Percentiles rank a stretch among this genome's conserved stretches.
phyloP scores from a whole-genome alignment of 257 asterid genomes.

The Nicotiana benthamiana region DNA sequence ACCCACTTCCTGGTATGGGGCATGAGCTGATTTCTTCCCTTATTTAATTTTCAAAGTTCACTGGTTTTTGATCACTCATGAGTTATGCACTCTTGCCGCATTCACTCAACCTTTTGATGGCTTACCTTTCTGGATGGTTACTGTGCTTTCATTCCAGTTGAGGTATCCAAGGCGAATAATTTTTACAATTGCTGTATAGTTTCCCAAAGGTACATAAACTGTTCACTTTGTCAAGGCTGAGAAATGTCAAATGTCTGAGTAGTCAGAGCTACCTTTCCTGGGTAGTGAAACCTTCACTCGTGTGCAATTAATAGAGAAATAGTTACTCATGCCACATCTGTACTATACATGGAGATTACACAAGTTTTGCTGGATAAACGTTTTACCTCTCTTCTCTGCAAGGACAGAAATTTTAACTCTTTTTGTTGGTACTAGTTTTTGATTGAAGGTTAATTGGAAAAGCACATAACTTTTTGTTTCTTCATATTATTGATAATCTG shows the following conservation, averaged over 20 bases:
- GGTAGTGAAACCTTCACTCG: background rate
- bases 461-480: background rate
- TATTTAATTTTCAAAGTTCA: background rate
- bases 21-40: conserved; percentile 9
- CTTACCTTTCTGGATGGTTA: background rate
- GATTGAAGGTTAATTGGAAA: background rate
- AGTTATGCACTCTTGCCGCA: background rate
- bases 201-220: background rate
- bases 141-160: background rate
- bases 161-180: background rate
- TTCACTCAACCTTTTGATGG: background rate
- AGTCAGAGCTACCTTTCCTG: background rate
- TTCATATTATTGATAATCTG: background rate
- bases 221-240: background rate
- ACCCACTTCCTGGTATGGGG: conserved; percentile 64
- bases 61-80: background rate
- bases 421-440: background rate
- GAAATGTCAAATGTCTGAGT: background rate
- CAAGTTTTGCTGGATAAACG: background rate
- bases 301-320: background rate
- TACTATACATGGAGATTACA: background rate
- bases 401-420: background rate
- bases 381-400: background rate
- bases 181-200: background rate
- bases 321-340: background rate